Percentiles rank a stretch among this genome's conserved stretches.
phyloP scores from a whole-genome alignment of 2,329 filamentous ascomycete species.

The Arthrocladium fulminans region DNA sequence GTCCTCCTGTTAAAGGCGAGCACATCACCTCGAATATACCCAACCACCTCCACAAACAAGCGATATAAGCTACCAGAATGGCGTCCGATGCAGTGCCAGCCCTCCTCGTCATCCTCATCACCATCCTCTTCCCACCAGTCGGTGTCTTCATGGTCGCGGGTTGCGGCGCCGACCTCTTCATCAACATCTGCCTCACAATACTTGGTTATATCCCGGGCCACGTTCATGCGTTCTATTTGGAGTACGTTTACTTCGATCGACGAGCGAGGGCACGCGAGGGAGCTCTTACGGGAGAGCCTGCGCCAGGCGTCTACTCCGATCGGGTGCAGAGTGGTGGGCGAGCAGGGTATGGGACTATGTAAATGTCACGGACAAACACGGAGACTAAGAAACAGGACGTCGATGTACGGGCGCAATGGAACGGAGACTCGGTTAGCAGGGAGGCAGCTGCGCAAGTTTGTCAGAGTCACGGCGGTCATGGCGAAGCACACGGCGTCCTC shows the following conservation, averaged over 20 bases:
- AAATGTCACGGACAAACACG: not conserved
- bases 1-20: too few species aligned
- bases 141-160: conserved; percentile 91
- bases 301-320: conserved; percentile 21
- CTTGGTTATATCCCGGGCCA: conserved; percentile 57
- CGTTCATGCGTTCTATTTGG: conserved; percentile 24
- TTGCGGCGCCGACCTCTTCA: conserved; percentile 74
- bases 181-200: conserved; percentile 83
- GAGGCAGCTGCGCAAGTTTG: too few species aligned
- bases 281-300: conserved; percentile 13
- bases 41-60: not conserved
- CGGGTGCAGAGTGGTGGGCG: conserved; percentile 20
- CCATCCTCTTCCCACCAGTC: conserved; percentile 58
- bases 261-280: conserved; percentile 19
- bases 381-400: not conserved
- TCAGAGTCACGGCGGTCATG: too few species aligned
- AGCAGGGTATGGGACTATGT: conserved; percentile 21
- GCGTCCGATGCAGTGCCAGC: conserved; percentile 20
- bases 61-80: not conserved
- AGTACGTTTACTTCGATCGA: conserved; percentile 25
- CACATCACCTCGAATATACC: too few species aligned
- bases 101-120: conserved; percentile 23
- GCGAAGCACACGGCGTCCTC: too few species aligned
- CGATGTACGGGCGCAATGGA: too few species aligned
- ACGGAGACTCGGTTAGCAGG: too few species aligned